Conservation (phyloP, 2,329 filamentous ascomycete species). For the Camillea tinctor region DNA sequence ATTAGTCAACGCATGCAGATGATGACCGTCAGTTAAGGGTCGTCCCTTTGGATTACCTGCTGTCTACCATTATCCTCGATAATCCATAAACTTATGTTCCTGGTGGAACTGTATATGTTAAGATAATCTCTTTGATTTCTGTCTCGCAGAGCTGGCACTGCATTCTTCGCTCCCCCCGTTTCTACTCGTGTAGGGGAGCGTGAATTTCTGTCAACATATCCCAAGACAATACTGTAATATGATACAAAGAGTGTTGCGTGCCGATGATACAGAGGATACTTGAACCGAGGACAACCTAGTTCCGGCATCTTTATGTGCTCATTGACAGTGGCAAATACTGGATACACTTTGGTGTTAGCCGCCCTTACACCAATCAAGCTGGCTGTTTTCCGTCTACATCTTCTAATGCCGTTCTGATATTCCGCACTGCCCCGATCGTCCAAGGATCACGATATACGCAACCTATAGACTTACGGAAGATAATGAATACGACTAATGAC, state of each 20-base stretch:
- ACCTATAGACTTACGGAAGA: slow-evolving; percentile 31
- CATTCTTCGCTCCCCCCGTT: slow-evolving; percentile 18
- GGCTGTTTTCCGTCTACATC: slow-evolving; percentile 6
- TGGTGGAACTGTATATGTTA: slow-evolving; percentile 30
- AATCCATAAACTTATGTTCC: neutral
- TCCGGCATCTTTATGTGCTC: slow-evolving; percentile 8
- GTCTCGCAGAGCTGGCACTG: slow-evolving; percentile 38
- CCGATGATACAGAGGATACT: slow-evolving; percentile 8
- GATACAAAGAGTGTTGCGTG: neutral
- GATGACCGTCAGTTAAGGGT: slow-evolving; percentile 59
- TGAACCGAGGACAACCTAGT: slow-evolving; percentile 6
- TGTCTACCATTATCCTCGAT: slow-evolving; percentile 1
- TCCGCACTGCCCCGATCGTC: neutral
- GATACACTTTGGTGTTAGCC: slow-evolving; percentile 23
- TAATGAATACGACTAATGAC: slow-evolving; percentile 34
- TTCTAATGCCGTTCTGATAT: neutral
- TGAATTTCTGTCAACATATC: slow-evolving; percentile 23
- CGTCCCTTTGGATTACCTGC: neutral
- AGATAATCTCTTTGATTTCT: slow-evolving; percentile 36
- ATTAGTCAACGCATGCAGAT: slow-evolving; percentile 58
- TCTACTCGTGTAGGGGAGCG: slow-evolving; percentile 8
- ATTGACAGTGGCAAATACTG: slow-evolving; percentile 10
- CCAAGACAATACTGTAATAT: slow-evolving; percentile 9
- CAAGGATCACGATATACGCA: slow-evolving; percentile 15
- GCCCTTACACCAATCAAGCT: slow-evolving; percentile 10